phyloP scores from a whole-genome alignment of 1,284 basidiomycete species.

The Heterobasidion irregulare region DNA sequence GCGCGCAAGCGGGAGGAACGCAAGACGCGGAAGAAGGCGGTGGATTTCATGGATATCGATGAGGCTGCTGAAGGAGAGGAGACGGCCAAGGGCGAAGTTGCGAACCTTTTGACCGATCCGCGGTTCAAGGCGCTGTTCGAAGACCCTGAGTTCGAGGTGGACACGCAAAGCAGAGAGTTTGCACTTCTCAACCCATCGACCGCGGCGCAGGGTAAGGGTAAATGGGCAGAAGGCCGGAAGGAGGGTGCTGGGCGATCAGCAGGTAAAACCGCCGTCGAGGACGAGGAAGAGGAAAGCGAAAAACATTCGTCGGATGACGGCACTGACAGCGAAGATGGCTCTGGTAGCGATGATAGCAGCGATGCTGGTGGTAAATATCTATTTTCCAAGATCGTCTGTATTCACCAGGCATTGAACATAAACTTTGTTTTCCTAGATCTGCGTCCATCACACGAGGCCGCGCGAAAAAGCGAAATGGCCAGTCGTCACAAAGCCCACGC shows the following conservation, averaged over 20 bases:
- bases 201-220: conserved; percentile 39
- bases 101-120: conserved; percentile 73
- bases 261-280: conserved; percentile 75
- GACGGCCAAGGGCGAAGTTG: conserved; percentile 21
- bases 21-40: conserved; percentile 40
- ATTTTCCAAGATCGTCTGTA: background rate
- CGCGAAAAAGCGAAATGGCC: background rate
- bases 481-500: background rate
- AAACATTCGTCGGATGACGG: conserved; percentile 61
- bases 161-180: conserved; percentile 83
- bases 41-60: conserved; percentile 32
- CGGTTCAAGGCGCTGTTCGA: conserved; percentile 91
- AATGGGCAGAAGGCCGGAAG: conserved; percentile 19
- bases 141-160: conserved; percentile 92
- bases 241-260: conserved; percentile 14
- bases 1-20: conserved; percentile 54
- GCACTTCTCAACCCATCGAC: conserved; percentile 87
- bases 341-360: conserved; percentile 12
- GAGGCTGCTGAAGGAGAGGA: conserved; percentile 27
- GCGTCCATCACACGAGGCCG: background rate
- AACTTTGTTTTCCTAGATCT: background rate
- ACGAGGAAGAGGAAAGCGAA: conserved; percentile 86
- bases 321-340: conserved; percentile 21
- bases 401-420: too few species aligned
- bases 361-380: conserved; percentile 40